Base-by-base conservation (phyloP, 345 rosid genomes). In the Moricandia moricandioides region DNA sequence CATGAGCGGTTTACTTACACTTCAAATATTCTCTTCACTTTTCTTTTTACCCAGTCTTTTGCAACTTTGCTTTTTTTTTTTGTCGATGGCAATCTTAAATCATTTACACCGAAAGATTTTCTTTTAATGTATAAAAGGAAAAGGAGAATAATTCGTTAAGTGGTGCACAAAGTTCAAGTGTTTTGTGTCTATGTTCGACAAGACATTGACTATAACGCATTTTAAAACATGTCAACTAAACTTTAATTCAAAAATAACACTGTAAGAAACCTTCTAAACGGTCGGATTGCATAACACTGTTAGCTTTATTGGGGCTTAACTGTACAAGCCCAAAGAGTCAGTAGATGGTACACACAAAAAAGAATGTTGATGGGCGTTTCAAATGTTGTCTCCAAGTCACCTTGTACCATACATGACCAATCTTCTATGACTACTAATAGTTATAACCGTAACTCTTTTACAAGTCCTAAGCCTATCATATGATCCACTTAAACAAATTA, bases 1-100 rank as follows among this genome's bases (percentile, higher is more conserved):
- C 30, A 21, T 14, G 60, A 65, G 34, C 40, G 55, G 24, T 47
- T 78, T 55, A 71, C 81, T 66, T 65, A 49, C 76, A 58, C 56
- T 77, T 65, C n/a, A 71, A 78, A 78, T 78, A 71, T 78, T 65
- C 73, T 58, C 77, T 72, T 73, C 77, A 72, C 73, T 78, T 78
- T 77, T 65, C 72, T 40, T 65, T 65, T 49, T 71, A 58, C 24
- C 56, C 72, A 64, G 59, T 40, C 47, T 70, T 70, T 70, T 56
- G 34, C 73, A 29, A 62, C 47, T 72, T 76, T 76, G 1, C 14
- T 7, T 8, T 61, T 51, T 59, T 11, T 67, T 58, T 12, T 39
- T 10, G 24, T 21, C 24, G 24, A 21, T 21, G 1, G 24, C 24
- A 21, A 21, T 21, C 24, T 21, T 21, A 45, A 45, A 45, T 17